phyloP scores from a whole-genome alignment of 371 early-diverging fungal species.

The Furculomyces boomerangus region DNA sequence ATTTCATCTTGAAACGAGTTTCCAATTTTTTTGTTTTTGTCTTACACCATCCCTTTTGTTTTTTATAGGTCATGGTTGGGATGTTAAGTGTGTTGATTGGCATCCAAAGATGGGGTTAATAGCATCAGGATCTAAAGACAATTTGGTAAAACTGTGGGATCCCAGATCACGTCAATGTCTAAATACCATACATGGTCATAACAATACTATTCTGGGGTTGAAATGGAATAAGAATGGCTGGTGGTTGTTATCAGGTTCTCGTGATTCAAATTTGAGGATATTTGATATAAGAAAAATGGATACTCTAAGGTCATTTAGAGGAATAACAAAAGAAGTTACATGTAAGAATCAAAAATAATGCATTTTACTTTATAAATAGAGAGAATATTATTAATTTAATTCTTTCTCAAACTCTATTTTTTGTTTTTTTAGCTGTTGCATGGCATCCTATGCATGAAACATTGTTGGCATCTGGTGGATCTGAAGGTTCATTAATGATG shows the following conservation, averaged over 20 bases:
- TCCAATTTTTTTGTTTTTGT: background rate
- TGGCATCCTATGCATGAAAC: slow-evolving; percentile 95
- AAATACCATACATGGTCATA: slow-evolving; percentile 92
- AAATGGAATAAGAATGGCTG: slow-evolving; percentile 96
- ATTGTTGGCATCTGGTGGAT: slow-evolving; percentile 73
- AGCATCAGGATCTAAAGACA: slow-evolving; percentile 98
- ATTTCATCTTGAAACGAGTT: background rate
- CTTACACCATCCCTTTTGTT: too few species aligned
- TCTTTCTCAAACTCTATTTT: background rate
- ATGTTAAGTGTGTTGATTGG: slow-evolving; percentile 98
- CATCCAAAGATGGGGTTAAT: slow-evolving; percentile 90
- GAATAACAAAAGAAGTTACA: slow-evolving; percentile 89
- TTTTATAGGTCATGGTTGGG: slow-evolving; percentile 96
- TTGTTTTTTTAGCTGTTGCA: slow-evolving; percentile 33
- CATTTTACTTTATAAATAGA: too few species aligned
- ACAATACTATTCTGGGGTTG: slow-evolving; percentile 84
- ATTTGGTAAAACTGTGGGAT: slow-evolving; percentile 98
- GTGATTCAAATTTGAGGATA: slow-evolving; percentile 91
- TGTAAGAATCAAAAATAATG: too few species aligned
- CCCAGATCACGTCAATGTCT: slow-evolving; percentile 81
- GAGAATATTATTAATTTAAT: too few species aligned
- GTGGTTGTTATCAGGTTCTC: slow-evolving; percentile 87
- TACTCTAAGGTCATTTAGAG: slow-evolving; percentile 81
- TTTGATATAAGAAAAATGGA: slow-evolving; percentile 95
- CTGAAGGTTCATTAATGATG: slow-evolving; percentile 79